Base-by-base conservation (phyloP, 2,329 filamentous ascomycete genomes). In the Zymoseptoria brevis region DNA sequence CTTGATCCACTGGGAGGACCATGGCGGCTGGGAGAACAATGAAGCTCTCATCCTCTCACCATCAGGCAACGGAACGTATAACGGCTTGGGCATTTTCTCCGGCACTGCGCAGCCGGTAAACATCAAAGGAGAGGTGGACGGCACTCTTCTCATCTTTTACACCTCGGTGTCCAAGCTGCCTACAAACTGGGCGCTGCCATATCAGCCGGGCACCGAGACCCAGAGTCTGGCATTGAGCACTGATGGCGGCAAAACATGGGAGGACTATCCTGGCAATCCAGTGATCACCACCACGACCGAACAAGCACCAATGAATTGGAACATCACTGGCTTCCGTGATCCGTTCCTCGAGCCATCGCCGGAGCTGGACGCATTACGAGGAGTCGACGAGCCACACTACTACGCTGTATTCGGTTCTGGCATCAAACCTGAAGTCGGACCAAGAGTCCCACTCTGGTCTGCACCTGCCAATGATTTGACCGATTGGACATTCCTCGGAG, bases 41-140 rank as follows among this genome's bases (percentile, higher is more conserved):
- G 68, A 76, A 41, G 66, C 79, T 58, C 53, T 75, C 62, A 64
- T 72, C 58, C 21, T 79, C 7, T 74, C 71, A 4, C 75, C 76
- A 7, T 72, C 72, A 13, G 76, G 75, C 57, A 70, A 73, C 57
- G 72, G 72, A 49, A 69, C 71, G 7, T 82, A 82, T 64, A 78
- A 83, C 58, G 73, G 76, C 1, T 71, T 81, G 11, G 80, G 80
- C 0, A 77, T 82, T 30, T 83, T 83, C 67, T 80, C 77, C 4
- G 81, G 81, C 3, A 80, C 78, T 45, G 74, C 75, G 3, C 75
- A 78, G 61, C 77, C 80, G 1, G 76, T 79, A 7, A 80, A 80
- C 11, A 67, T 79, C 0, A 63, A 75, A 3, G 79, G 79, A 30
- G 74, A 79, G 58, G 65, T 73, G 48, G 74, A 80, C 61, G 77